Base-by-base conservation (phyloP, 2,329 filamentous ascomycete genomes). In the Fusarium protoensiforme region DNA sequence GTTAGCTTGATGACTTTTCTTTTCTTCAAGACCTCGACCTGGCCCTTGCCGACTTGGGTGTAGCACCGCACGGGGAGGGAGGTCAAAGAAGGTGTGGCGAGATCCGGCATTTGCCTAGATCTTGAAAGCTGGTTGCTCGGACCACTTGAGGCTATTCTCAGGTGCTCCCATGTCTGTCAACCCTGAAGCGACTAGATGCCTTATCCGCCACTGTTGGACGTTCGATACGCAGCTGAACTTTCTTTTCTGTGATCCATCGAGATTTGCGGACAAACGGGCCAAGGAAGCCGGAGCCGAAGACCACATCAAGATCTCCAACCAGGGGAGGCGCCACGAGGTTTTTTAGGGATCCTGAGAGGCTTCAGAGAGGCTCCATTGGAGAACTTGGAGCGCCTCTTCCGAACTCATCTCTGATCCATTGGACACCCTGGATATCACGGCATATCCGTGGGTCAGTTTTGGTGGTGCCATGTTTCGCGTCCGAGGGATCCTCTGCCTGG, bases 81-180 rank as follows among this genome's bases (percentile, higher is more conserved):
- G 22, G 24, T 64, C 48, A 60, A 71, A 68, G 48, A 73, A 65
- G 64, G 70, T 73, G 67, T 73, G 67, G 64, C 67, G 35, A 73
- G 73, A 71, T 66, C 62, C 70, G 64, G 73, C 57, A 75, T 60
- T 71, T 68, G 59, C 35, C 59, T 35, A 73, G 69, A 69, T 72
- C 67, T 65, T 63, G 33, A 61, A 61, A 39, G 46, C 27, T 58
- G 56, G 18, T 61, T 59, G 41, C 58, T 69, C 62, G 31, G 57
- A 18, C 62, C 36, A 58, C 60, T 64, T 53, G 62, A 53, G 33
- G 24, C 46, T 64, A 53, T 53, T 61, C 20, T 58, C 27, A 58
- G 64, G 61, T 74, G 65, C 62, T 74, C 48, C 38, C 31, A 74
- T 57, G 35, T 18, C n/a, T 38, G 29, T 33, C 31, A 51, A 35